Evolutionary conservation across 805 yeast genomes (phyloP).

Genomic region (Suhomyces sp.): DNA sequence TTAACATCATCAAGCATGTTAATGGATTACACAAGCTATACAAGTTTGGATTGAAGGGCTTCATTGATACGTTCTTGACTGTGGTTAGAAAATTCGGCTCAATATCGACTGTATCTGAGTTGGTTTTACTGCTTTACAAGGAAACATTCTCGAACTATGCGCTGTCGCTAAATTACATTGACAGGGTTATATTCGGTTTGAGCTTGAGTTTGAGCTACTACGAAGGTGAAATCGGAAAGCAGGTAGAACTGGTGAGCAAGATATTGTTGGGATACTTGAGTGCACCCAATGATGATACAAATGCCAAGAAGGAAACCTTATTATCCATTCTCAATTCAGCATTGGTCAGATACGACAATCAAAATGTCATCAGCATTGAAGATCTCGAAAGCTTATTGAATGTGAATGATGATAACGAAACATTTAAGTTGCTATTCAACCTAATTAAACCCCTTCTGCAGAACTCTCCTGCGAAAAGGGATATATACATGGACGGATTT

Average conservation of each 20-base stretch:
- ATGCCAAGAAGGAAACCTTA: background rate
- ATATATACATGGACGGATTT: slow-evolving; percentile 16
- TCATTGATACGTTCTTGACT: slow-evolving; percentile 16
- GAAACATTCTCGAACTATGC: slow-evolving; percentile 46
- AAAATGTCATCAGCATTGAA: background rate
- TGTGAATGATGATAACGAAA: slow-evolving; percentile 16
- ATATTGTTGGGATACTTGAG: background rate
- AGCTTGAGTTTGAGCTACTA: slow-evolving; percentile 30
- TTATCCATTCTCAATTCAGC: slow-evolving; percentile 5
- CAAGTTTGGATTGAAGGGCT: slow-evolving; percentile 48
- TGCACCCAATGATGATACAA: background rate
- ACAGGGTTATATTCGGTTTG: slow-evolving; percentile 45
- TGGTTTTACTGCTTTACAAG: slow-evolving; percentile 41
- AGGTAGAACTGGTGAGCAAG: slow-evolving; percentile 10
- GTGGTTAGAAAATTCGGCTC: slow-evolving; percentile 16
- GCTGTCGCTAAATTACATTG: slow-evolving; percentile 43
- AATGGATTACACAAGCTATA: slow-evolving; percentile 50
- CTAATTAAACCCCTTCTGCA: slow-evolving; percentile 10
- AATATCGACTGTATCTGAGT: slow-evolving; percentile 12
- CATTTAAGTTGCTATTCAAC: slow-evolving; percentile 12
- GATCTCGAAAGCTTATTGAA: slow-evolving; percentile 7
- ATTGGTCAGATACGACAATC: slow-evolving; percentile 7
- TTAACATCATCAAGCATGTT: slow-evolving; percentile 39
- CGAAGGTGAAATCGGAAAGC: slow-evolving; percentile 21
- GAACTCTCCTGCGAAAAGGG: background rate